Base-by-base conservation (phyloP, 2,329 filamentous ascomycete genomes). In the Colletotrichum theobromicola region DNA sequence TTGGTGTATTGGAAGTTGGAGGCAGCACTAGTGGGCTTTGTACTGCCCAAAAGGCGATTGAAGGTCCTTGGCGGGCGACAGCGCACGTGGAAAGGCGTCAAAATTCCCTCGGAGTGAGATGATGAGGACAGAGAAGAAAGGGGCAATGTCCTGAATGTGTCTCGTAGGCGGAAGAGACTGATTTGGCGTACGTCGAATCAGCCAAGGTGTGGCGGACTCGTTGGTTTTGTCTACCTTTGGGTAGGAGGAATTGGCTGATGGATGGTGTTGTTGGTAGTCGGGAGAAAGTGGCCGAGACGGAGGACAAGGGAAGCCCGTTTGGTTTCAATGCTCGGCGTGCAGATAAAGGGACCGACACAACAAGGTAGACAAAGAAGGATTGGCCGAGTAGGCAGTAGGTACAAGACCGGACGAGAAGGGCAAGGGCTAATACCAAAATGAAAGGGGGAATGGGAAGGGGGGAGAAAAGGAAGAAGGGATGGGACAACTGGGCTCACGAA, bases 301-400 rank as follows among this genome's bases (percentile, higher is more conserved):
- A 64, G 24, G 58, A 74, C 72, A 67, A 67, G 68, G 63, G 63
- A 35, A 46, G 32, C 34, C 62, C n/a, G 67, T 70, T 65, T 68
- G 24, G 68, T 72, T 66, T 69, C 53, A 30, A 42, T 74, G n/a
- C 46, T 70, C 21, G 15, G 42, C 30, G 34, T 58, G 32, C 26
- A 24, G 53, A 74, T 55, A 66, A 71, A 74, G 71, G 30, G 64
- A 57, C 32, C 18, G 15, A 46, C 60, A 12, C 53, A 64, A 12
- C 53, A 64, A 21, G 57, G 66, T 16, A 50, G 46, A 37, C 60
- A 65, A 71, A 66, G 46, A 35, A 60, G 46, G 16, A 18, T 21
- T 46, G 58, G 58, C 37, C 37, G 34, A 50, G 50, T 42, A 66
- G 53, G 60, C 67, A 61, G 42, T n/a, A 57, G 58, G 57, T 34